These are phyloP conservation scores for Suhomyces prunicola DNA, from an alignment of 805 yeast genomes.

Conservation along the genomic window DNA sequence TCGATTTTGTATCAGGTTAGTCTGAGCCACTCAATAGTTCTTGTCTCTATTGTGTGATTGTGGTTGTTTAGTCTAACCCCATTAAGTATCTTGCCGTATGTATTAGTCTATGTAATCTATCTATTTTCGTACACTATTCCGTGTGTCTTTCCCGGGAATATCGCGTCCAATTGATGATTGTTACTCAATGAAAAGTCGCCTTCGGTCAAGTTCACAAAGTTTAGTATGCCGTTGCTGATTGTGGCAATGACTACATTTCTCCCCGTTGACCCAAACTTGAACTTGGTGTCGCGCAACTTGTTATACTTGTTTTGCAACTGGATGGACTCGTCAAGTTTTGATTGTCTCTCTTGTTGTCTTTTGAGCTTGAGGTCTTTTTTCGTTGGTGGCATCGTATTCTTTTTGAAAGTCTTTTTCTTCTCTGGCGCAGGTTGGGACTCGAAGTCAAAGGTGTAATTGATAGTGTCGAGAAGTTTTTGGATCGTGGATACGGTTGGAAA, in stretches of 20 bases:
- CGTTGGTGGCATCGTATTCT: constrained; percentile 17
- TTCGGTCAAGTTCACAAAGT: constrained; percentile 54
- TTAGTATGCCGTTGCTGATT: constrained; percentile 72
- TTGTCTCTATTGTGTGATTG: no score
- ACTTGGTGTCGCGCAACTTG: constrained; percentile 33
- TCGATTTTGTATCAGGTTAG: no score
- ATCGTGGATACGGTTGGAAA: constrained; percentile 50
- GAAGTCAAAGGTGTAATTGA: constrained; percentile 5
- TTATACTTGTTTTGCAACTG: constrained; percentile 25
- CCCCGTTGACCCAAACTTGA: constrained; percentile 49
- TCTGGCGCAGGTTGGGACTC: background rate
- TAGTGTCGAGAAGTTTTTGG: constrained; percentile 22
- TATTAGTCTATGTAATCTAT: background rate
- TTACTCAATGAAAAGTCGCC: constrained; percentile 43
- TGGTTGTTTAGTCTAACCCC: no score
- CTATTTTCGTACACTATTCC: constrained; percentile 13
- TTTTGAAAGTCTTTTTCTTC: constrained; percentile 7
- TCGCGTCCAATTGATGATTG: constrained; percentile 12
- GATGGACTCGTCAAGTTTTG: constrained; percentile 19
- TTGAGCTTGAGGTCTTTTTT: constrained; percentile 24
- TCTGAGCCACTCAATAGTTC: no score
- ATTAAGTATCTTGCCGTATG: no score
- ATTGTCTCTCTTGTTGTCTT: constrained; percentile 25
- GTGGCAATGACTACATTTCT: constrained; percentile 60
- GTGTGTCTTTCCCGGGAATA: constrained; percentile 15